Percentiles rank a stretch among this genome's conserved stretches.
phyloP scores from a whole-genome alignment of 116 monocot genomes.

The Iris pallida region DNA sequence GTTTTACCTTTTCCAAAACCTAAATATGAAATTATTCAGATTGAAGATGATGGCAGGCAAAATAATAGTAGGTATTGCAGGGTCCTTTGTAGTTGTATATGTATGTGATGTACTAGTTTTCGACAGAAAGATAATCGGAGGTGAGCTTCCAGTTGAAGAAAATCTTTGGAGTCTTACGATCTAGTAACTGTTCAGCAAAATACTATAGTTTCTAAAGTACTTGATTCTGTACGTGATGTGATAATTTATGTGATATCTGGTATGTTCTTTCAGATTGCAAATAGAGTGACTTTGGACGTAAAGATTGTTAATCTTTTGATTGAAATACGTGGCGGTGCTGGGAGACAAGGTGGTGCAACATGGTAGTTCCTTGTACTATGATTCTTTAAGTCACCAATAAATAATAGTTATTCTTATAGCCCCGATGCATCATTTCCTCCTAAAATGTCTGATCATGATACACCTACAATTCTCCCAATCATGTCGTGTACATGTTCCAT shows the following conservation, averaged over 20 bases:
- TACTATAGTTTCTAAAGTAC: not conserved
- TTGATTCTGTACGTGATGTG: not conserved
- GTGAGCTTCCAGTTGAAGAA: too few relatives aligned
- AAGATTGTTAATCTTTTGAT: conserved; percentile 86
- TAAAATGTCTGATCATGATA: too few relatives aligned
- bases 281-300: conserved; percentile 94
- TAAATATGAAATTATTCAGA: too few relatives aligned
- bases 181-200: conserved; percentile 3
- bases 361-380: conserved; percentile 64
- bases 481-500: too few relatives aligned
- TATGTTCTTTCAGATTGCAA: conserved; percentile 67
- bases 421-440: not conserved
- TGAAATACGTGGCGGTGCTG: conserved; percentile 77
- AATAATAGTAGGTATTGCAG: too few relatives aligned
- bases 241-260: conserved; percentile 10
- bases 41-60: too few relatives aligned
- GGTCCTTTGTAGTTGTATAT: too few relatives aligned
- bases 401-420: not conserved
- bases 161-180: too few relatives aligned
- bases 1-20: too few relatives aligned
- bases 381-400: not conserved
- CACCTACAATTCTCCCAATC: too few relatives aligned
- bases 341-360: conserved; percentile 55
- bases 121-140: too few relatives aligned
- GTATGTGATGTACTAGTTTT: too few relatives aligned